These are phyloP conservation scores for Astrothelium subdiscretum DNA, from an alignment of 495 filamentous ascomycete genomes.

Conservation along the genomic window DNA sequence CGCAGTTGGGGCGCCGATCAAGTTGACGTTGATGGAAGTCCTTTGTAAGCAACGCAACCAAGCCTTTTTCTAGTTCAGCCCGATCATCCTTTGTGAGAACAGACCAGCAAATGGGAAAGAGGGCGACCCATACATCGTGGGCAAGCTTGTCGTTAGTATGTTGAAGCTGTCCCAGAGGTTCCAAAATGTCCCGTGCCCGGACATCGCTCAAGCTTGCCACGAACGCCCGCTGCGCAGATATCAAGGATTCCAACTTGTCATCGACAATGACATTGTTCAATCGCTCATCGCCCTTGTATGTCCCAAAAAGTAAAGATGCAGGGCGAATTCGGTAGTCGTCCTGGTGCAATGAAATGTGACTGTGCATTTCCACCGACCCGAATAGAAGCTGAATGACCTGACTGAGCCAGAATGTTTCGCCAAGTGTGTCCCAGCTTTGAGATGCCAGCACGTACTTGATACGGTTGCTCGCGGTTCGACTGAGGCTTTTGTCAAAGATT, in stretches of 20 bases:
- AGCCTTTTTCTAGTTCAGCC: constrained; percentile 77
- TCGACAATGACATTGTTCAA: constrained; percentile 66
- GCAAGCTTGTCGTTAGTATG: constrained; percentile 72
- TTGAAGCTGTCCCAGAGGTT: constrained; percentile 88
- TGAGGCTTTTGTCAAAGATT: constrained; percentile 86
- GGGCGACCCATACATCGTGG: constrained; percentile 75
- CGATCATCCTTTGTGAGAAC: constrained; percentile 77
- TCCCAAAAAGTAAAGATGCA: constrained; percentile 54
- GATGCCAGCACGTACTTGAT: constrained; percentile 76
- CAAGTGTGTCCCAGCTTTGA: constrained; percentile 96
- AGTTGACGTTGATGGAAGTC: constrained; percentile 91
- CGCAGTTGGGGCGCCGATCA: constrained; percentile 87
- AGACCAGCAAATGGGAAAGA: constrained; percentile 93
- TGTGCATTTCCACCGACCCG: constrained; percentile 78
- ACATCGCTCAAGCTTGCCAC: constrained; percentile 70
- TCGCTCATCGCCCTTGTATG: constrained; percentile 59
- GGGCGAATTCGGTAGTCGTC: constrained; percentile 75
- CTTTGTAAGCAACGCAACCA: constrained; percentile 76
- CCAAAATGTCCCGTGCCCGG: constrained; percentile 72
- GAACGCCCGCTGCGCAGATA: constrained; percentile 70
- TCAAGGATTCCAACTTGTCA: constrained; percentile 66
- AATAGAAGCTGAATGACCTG: constrained; percentile 88
- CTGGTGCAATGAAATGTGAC: constrained; percentile 56
- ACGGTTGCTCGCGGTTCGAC: constrained; percentile 72
- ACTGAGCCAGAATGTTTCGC: constrained; percentile 90